Conservation (phyloP, 352 stramenopile genomes). For the Achlya hypogyna region DNA sequence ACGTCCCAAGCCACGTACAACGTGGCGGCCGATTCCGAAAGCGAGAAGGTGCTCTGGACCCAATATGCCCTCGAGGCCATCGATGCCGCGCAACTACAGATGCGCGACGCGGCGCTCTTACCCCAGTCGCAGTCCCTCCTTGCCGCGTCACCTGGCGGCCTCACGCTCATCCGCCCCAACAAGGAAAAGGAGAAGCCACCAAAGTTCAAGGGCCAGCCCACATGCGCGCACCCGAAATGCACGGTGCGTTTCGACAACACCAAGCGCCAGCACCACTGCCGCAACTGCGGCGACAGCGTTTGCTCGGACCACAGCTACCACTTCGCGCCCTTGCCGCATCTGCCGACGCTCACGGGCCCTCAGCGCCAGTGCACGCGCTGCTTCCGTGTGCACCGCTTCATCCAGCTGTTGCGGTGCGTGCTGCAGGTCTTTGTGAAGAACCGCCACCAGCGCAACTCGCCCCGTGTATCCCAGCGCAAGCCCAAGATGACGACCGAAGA, state of each 20-base stretch:
- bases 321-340: slow-evolving; percentile 56
- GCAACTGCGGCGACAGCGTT: slow-evolving; percentile 66
- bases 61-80: slow-evolving; percentile 50
- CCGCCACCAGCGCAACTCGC: background rate
- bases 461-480: background rate
- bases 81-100: slow-evolving; percentile 34
- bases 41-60: slow-evolving; percentile 61
- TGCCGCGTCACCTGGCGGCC: slow-evolving; percentile 40
- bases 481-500: background rate
- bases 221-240: slow-evolving; percentile 53
- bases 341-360: slow-evolving; percentile 33
- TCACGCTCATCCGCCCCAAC: slow-evolving; percentile 38
- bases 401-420: slow-evolving; percentile 49
- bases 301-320: slow-evolving; percentile 74
- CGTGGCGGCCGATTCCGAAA: slow-evolving; percentile 63
- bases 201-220: slow-evolving; percentile 61
- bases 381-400: slow-evolving; percentile 64
- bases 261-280: slow-evolving; percentile 76
- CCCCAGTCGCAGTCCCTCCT: slow-evolving; percentile 25
- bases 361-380: slow-evolving; percentile 63
- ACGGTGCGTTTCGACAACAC: slow-evolving; percentile 62
- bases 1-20: slow-evolving; percentile 71
- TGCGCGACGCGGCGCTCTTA: slow-evolving; percentile 5
- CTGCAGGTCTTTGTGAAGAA: slow-evolving; percentile 23
- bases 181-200: slow-evolving; percentile 43